Evolutionary conservation across 257 asterid species (phyloP).

Genomic region (Jasminum sambac): DNA sequence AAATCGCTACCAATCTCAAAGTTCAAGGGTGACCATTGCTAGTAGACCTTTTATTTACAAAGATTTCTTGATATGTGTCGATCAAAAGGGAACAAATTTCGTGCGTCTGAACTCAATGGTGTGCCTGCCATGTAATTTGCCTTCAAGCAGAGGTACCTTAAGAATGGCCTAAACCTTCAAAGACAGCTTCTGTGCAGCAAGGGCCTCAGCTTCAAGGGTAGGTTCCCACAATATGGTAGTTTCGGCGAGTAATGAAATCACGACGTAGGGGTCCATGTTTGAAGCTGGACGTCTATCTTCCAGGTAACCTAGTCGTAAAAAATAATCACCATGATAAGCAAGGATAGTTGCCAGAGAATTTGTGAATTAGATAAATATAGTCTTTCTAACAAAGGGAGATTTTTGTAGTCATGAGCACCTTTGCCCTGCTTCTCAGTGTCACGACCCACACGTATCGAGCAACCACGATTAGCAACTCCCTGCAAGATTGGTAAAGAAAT

Average conservation of each 20-base stretch:
- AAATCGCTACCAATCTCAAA: conserved; percentile 18
- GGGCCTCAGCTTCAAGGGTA: conserved; percentile 85
- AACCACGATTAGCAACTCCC: conserved; percentile 99
- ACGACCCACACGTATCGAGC: conserved; percentile 99
- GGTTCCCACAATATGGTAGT: conserved; percentile 92
- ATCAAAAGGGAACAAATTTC: conserved; percentile 30
- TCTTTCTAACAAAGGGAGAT: neutral
- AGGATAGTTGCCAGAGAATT: neutral
- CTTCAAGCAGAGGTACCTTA: conserved; percentile 10
- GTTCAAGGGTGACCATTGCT: conserved; percentile 29
- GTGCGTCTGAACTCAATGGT: conserved; percentile 21
- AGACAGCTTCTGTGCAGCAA: conserved; percentile 78
- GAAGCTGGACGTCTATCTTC: conserved; percentile 99
- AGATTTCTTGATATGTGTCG: conserved; percentile 26
- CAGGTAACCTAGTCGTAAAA: conserved; percentile 64
- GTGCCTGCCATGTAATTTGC: neutral
- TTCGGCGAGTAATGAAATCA: conserved; percentile 86
- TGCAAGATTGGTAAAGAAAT: conserved; percentile 29
- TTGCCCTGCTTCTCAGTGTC: conserved; percentile 93
- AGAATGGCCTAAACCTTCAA: conserved; percentile 53
- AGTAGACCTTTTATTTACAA: conserved; percentile 47
- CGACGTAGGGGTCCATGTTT: conserved; percentile 96
- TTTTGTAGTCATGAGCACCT: conserved; percentile 44
- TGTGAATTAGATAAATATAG: neutral
- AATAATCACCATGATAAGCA: conserved; percentile 9